These are phyloP conservation scores for Candida arabinofermentans DNA, from an alignment of 805 yeast genomes.

Conservation along the genomic window DNA sequence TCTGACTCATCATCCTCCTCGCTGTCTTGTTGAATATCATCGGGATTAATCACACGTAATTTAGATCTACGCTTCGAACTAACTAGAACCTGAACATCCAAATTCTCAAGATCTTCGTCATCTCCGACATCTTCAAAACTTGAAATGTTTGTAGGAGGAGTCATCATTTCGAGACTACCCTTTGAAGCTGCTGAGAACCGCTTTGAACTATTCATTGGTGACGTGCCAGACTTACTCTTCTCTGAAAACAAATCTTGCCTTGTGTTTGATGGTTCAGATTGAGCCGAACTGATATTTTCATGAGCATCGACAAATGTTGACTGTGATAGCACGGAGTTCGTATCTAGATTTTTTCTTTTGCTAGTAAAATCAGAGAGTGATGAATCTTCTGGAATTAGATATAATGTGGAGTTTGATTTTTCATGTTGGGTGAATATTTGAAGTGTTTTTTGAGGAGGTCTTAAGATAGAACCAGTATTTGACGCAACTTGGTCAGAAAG, in stretches of 20 bases:
- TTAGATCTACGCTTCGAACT: slow-evolving; percentile 60
- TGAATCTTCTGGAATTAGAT: slow-evolving; percentile 25
- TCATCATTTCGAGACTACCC: neutral
- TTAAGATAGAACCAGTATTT: slow-evolving; percentile 1
- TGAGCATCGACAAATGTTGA: slow-evolving; percentile 4
- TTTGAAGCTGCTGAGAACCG: neutral
- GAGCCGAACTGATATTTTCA: slow-evolving; percentile 5
- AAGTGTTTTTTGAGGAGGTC: slow-evolving; percentile 4
- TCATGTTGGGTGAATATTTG: slow-evolving; percentile 1
- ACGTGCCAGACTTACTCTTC: neutral
- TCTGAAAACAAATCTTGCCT: neutral
- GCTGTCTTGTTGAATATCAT: slow-evolving; percentile 17
- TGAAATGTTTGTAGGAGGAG: slow-evolving; percentile 3
- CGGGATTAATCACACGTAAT: slow-evolving; percentile 63
- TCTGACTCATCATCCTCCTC: slow-evolving; percentile 3
- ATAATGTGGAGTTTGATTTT: slow-evolving; percentile 20
- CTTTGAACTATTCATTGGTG: neutral
- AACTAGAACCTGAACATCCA: slow-evolving; percentile 72
- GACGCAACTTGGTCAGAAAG: neutral
- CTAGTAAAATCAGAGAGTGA: slow-evolving; percentile 14
- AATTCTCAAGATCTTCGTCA: slow-evolving; percentile 40
- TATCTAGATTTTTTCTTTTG: neutral
- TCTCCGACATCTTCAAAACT: slow-evolving; percentile 26
- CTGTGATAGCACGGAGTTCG: neutral
- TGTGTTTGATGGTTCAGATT: slow-evolving; percentile 4